Evolutionary conservation across 306 rosid species (phyloP).

Genomic region (Quercus glauca): DNA sequence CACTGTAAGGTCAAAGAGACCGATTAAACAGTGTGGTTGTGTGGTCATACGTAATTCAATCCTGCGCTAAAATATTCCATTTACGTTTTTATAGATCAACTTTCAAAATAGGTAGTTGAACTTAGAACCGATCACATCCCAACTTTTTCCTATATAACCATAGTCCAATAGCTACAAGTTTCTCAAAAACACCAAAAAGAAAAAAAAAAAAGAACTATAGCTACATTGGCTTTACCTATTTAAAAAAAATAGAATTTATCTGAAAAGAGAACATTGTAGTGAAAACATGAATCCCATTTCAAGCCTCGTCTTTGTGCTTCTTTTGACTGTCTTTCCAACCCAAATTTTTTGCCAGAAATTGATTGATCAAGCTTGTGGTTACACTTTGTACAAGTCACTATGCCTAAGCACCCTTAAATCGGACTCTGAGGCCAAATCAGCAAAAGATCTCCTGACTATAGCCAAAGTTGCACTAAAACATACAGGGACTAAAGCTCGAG

Average conservation of each 20-base stretch:
- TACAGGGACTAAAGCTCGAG: background rate
- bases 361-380: slow-evolving; percentile 1
- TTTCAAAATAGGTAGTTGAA: no score
- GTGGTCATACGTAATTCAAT: background rate
- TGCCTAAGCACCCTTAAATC: background rate
- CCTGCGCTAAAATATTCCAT: no score
- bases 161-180: no score
- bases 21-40: background rate
- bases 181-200: no score
- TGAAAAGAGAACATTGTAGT: no score
- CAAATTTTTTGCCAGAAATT: background rate
- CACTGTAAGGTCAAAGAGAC: background rate
- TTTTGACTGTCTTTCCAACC: background rate
- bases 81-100: no score
- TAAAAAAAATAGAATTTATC: background rate
- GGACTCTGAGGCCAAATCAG: background rate
- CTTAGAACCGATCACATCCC: no score
- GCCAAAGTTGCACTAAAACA: background rate
- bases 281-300: background rate
- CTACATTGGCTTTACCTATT: no score
- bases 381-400: background rate
- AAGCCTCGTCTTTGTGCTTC: background rate
- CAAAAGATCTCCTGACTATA: background rate
- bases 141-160: no score
- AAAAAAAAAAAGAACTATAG: no score